Evolutionary conservation across 2,329 filamentous ascomycete species (phyloP), one percentile per base, ranked within the genome.

Genomic region (Epichloe bromicola): DNA sequence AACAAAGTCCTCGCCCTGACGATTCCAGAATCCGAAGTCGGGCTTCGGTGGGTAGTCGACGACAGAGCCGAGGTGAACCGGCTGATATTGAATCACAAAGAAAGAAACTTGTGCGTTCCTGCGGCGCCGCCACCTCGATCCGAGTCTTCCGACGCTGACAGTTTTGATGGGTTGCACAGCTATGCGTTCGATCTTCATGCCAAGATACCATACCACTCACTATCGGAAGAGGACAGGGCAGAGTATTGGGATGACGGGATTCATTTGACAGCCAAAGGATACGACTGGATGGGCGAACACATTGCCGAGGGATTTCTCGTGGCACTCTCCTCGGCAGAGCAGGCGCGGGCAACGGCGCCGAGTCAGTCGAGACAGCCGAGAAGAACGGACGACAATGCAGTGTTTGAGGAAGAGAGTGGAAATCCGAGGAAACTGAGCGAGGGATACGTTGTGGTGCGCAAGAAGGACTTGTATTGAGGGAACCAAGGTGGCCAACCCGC

Each of bases 1-100:
- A 69, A 70, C 57, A 78, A 78, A 53, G 74, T 85, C 8, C 72
- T 86, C 3, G 79, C 80, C 4, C 67, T 85, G 46, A 85, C 81
- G 0, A 70, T 86, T 2, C 79, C 79, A 0, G 80, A 83, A 56
- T 71, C 70, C 26, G 60, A 63, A 6, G 50, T 57, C 23, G 59
- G 57, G 20, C 55, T 54, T 6, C 55, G 59, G n/a, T 56, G 56
- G 20, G 51, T 72, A 19, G 62, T 64, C 17, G 54, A 56, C 30
- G 61, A 58, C 37, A 67, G 78, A 5, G 62, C 70, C 23, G 59
- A 64, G 20, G 62, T 85, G 48, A 85, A 85, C 58, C 54, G 62
- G 2, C 60, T 67, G 36, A 84, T 85, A 51, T 67, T 73, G 55
- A 61, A 59, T 4, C 72, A 80, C 55, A 61, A 70, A 39, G 66